phyloP scores from a whole-genome alignment of 1,284 basidiomycete genomes.

The Cutaneotrichosporon mucoides region DNA sequence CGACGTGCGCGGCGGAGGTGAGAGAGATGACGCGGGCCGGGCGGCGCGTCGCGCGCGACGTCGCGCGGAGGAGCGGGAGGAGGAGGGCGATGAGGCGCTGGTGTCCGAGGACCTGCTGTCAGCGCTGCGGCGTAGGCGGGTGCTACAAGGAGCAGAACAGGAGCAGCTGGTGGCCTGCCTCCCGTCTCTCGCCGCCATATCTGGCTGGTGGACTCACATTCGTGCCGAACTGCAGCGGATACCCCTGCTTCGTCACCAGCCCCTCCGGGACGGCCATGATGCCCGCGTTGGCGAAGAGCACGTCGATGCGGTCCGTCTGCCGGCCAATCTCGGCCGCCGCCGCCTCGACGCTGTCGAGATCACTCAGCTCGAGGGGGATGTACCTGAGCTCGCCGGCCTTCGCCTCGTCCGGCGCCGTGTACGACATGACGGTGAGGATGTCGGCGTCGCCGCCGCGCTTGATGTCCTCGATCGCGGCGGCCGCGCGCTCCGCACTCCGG shows the following conservation, averaged over 20 bases:
- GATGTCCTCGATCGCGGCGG: conserved; percentile 56
- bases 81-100: conserved; percentile 56
- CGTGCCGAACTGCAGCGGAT: conserved; percentile 59
- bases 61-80: conserved; percentile 53
- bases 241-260: conserved; percentile 55
- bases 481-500: conserved; percentile 54
- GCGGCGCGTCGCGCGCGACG: neutral
- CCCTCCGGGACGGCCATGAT: conserved; percentile 51
- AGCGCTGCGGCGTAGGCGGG: conserved; percentile 38
- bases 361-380: conserved; percentile 59
- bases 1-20: conserved; percentile 49
- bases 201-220: conserved; percentile 9
- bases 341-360: conserved; percentile 55
- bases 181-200: neutral
- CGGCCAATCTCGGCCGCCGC: conserved; percentile 55
- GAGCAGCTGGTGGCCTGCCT: too few species aligned
- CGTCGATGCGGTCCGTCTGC: conserved; percentile 43
- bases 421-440: conserved; percentile 4
- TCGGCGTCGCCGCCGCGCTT: conserved; percentile 39
- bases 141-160: too few species aligned
- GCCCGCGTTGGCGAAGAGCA: conserved; percentile 56
- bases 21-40: conserved; percentile 55
- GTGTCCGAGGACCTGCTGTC: conserved; percentile 49
- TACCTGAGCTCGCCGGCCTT: conserved; percentile 3
- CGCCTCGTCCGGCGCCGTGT: neutral